Percentiles rank a stretch among this genome's conserved stretches.
Conservation (phyloP, 2,329 filamentous ascomycete genomes). For the Hypoxylon sp. region DNA sequence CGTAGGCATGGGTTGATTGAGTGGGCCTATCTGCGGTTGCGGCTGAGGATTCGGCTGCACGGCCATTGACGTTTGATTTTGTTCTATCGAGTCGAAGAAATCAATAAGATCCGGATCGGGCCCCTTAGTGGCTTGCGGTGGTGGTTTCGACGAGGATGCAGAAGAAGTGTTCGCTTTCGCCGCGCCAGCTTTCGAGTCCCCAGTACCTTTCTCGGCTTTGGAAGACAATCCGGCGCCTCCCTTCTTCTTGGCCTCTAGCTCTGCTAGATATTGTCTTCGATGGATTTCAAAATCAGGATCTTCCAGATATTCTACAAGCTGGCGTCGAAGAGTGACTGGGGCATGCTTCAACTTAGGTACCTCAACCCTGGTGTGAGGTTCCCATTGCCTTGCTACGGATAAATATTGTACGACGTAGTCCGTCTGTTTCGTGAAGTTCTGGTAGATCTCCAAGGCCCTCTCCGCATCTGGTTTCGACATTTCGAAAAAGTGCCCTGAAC, state of each 20-base stretch:
- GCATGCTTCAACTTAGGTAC: slow-evolving; percentile 98
- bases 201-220: slow-evolving; percentile 56
- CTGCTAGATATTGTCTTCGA: slow-evolving; percentile 89
- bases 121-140: slow-evolving; percentile 67
- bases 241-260: slow-evolving; percentile 80
- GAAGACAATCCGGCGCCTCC: slow-evolving; percentile 56
- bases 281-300: slow-evolving; percentile 97
- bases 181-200: slow-evolving; percentile 57
- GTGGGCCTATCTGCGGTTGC: slow-evolving; percentile 53
- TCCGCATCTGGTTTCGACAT: slow-evolving; percentile 96
- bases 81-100: slow-evolving; percentile 94
- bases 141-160: slow-evolving; percentile 59
- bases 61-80: slow-evolving; percentile 82
- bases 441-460: slow-evolving; percentile 91
- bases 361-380: slow-evolving; percentile 91
- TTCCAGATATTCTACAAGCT: slow-evolving; percentile 93
- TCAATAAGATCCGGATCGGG: slow-evolving; percentile 87
- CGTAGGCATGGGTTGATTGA: slow-evolving; percentile 49
- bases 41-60: slow-evolving; percentile 59
- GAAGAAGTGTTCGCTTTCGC: slow-evolving; percentile 59
- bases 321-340: slow-evolving; percentile 88
- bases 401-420: slow-evolving; percentile 94
- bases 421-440: slow-evolving; percentile 91
- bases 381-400: slow-evolving; percentile 87
- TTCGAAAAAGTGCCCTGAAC: slow-evolving; percentile 93